Conservation (phyloP, 2,329 filamentous ascomycete genomes). For the Talaromyces atroroseus region DNA sequence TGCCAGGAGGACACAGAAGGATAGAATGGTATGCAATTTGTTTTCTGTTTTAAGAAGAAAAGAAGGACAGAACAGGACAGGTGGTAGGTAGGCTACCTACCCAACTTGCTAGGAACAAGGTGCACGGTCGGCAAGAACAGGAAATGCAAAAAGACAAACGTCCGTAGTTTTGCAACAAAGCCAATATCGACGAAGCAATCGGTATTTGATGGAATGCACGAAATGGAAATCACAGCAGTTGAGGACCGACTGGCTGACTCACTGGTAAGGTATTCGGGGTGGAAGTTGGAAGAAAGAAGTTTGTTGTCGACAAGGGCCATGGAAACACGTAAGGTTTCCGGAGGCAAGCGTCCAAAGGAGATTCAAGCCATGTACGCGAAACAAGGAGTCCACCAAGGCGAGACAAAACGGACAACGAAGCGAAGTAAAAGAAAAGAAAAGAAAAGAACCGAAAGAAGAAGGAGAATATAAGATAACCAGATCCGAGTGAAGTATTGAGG, state of each 20-base stretch:
- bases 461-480: conserved; percentile 13
- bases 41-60: neutral
- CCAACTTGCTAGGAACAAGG: conserved; percentile 2
- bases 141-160: conserved; percentile 19
- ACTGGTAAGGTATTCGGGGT: conserved; percentile 3
- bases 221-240: conserved; percentile 3
- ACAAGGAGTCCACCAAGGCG: conserved; percentile 3
- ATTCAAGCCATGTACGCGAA: conserved; percentile 12
- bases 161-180: conserved; percentile 6
- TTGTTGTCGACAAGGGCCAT: conserved; percentile 14
- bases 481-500: conserved; percentile 3
- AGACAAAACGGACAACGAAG: conserved; percentile 18
- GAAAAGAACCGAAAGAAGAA: conserved; percentile 19
- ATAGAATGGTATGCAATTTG: neutral
- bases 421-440: conserved; percentile 26
- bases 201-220: neutral
- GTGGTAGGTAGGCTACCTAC: conserved; percentile 3
- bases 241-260: conserved; percentile 7
- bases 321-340: conserved; percentile 10
- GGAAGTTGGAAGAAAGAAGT: conserved; percentile 17
- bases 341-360: conserved; percentile 22
- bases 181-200: neutral
- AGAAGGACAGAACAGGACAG: neutral
- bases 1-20: neutral
- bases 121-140: conserved; percentile 8